Conservation (phyloP, 176 grass and related monocot genomes). For the Triticum monococcum region DNA sequence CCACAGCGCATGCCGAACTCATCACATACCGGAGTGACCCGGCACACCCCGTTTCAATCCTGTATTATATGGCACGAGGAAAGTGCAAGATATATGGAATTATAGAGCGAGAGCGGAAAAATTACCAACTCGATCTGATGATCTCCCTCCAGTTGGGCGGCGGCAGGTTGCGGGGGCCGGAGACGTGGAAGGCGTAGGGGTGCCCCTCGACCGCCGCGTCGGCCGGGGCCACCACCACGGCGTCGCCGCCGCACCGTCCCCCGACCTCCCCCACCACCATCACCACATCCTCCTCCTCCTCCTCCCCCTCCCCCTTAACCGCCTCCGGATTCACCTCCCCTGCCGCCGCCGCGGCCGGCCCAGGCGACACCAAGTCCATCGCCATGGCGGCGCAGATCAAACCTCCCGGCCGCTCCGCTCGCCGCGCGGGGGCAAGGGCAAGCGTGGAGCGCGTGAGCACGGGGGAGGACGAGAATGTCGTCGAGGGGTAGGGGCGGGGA, state of each 20-base stretch:
- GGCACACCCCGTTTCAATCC: not conserved
- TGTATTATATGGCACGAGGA: not conserved
- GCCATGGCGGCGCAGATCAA: constrained; percentile 22
- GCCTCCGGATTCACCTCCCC: not conserved
- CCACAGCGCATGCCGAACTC: not conserved
- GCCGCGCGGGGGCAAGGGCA: not conserved
- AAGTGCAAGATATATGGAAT: not conserved
- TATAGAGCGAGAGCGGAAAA: not conserved
- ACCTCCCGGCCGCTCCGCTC: not conserved
- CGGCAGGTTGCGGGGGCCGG: constrained; percentile 77
- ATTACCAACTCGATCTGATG: constrained; percentile 81
- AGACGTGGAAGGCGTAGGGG: constrained; percentile 87
- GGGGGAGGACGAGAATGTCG: constrained; percentile 15
- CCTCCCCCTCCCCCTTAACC: not conserved
- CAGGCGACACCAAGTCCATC: constrained; percentile 15
- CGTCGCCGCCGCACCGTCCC: constrained; percentile 37
- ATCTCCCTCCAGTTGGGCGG: constrained; percentile 86
- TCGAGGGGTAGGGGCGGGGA: not conserved
- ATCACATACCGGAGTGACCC: not conserved
- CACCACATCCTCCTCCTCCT: not conserved
- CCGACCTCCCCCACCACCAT: not conserved
- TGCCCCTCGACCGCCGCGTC: constrained; percentile 54
- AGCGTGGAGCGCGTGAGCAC: constrained; percentile 12
- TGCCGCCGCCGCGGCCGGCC: not conserved
- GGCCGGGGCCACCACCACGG: constrained; percentile 48